Conservation (phyloP, 148 eudicot genomes). For the Amaranthus hypochondriacus region DNA sequence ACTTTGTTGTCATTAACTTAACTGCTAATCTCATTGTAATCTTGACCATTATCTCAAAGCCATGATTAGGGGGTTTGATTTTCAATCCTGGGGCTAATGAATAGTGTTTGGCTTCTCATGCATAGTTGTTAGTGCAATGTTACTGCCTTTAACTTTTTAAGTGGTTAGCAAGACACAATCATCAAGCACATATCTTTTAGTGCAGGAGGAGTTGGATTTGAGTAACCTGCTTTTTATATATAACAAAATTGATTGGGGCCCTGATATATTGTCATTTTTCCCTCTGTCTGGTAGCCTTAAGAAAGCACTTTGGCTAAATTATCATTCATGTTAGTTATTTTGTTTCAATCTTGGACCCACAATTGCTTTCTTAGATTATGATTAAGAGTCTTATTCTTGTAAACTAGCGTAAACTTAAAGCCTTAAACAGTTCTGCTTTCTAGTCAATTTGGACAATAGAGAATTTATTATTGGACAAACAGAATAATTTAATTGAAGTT, state of each 20-base stretch:
- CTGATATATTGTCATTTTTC: conserved; percentile 32
- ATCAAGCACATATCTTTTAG: conserved; percentile 39
- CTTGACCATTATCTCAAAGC: conserved; percentile 18
- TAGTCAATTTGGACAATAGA: conserved; percentile 12
- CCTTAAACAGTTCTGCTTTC: conserved; percentile 21
- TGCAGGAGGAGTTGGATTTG: conserved; percentile 29
- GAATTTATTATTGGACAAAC: conserved; percentile 8
- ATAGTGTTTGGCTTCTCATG: conserved; percentile 50
- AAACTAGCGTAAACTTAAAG: conserved; percentile 36
- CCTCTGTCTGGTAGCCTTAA: conserved; percentile 30
- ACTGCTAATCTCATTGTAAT: conserved; percentile 18
- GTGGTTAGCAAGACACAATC: conserved; percentile 40
- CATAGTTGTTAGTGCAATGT: conserved; percentile 35
- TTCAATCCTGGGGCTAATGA: conserved; percentile 25
- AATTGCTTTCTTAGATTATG: conserved; percentile 21
- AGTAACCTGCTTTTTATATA: conserved; percentile 36
- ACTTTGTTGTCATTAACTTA: conserved; percentile 12
- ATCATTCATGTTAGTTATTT: conserved; percentile 26
- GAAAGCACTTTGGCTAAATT: conserved; percentile 35
- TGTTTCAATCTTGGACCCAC: conserved; percentile 28
- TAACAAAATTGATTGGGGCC: conserved; percentile 44
- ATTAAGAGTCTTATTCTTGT: conserved; percentile 3
- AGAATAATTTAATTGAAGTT: conserved; percentile 8
- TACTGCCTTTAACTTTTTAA: conserved; percentile 34
- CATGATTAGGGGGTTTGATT: conserved; percentile 41